Conservation (phyloP, 495 filamentous ascomycete species). For the Aspergillus bridgeri region DNA sequence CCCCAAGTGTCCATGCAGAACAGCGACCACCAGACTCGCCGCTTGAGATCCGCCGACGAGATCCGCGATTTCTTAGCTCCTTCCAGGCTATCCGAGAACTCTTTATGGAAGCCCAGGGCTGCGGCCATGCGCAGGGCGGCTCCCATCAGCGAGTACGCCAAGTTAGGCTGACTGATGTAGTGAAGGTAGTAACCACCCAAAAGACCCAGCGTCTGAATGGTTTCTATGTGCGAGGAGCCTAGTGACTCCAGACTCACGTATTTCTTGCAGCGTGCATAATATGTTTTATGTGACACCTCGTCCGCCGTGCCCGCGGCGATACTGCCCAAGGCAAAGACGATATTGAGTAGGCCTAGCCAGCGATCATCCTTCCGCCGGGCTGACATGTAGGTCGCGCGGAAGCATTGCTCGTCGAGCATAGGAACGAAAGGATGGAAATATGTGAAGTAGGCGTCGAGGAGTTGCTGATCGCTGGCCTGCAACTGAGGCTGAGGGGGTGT, state of each 20-base stretch:
- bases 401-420: conserved; percentile 71
- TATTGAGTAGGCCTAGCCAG: conserved; percentile 76
- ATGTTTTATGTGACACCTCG: conserved; percentile 67
- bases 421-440: conserved; percentile 72
- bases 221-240: conserved; percentile 55
- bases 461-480: conserved; percentile 44
- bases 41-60: conserved; percentile 53
- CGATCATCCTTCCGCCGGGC: conserved; percentile 64
- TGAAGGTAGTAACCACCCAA: conserved; percentile 78
- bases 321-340: conserved; percentile 76
- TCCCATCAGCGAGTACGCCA: conserved; percentile 53
- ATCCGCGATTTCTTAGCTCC: conserved; percentile 29
- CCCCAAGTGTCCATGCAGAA: conserved; percentile 81
- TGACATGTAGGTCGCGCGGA: conserved; percentile 67
- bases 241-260: conserved; percentile 65
- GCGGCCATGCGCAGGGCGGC: conserved; percentile 38
- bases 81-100: conserved; percentile 50
- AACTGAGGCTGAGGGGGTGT: conserved; percentile 28
- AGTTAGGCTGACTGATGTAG: conserved; percentile 75
- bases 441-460: conserved; percentile 76
- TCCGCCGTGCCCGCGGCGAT: conserved; percentile 67
- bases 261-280: conserved; percentile 67
- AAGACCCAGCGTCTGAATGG: conserved; percentile 65
- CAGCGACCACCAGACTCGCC: conserved; percentile 77
- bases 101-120: conserved; percentile 67